Conservation (phyloP, 2,329 filamentous ascomycete species). For the Neonectria coccinea region DNA sequence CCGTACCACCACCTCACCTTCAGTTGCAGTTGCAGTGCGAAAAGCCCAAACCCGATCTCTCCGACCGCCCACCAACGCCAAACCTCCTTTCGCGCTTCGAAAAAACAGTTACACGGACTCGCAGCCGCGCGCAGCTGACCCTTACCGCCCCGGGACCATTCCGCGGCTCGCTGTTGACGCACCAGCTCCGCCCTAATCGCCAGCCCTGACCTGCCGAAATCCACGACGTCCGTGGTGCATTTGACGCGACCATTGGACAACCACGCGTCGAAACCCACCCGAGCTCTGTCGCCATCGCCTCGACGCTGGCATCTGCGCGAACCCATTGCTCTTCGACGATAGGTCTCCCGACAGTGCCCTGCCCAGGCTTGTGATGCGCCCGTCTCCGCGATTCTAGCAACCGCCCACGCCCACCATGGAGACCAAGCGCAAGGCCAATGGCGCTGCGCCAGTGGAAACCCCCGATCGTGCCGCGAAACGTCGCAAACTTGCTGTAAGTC, state of each 20-base stretch:
- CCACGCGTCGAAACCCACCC: constrained; percentile 48
- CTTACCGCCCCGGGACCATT: background rate
- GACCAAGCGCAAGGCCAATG: constrained; percentile 67
- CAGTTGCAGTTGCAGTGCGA: constrained; percentile 23
- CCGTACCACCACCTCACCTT: constrained; percentile 31
- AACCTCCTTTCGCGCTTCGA: constrained; percentile 22
- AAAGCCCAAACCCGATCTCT: constrained; percentile 30
- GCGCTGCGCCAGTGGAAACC: constrained; percentile 57
- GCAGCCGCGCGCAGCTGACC: constrained; percentile 8
- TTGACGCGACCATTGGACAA: constrained; percentile 46
- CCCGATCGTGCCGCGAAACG: constrained; percentile 68
- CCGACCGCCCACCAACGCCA: constrained; percentile 16
- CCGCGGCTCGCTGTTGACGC: constrained; percentile 2
- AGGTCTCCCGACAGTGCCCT: constrained; percentile 15
- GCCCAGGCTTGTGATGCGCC: constrained; percentile 44
- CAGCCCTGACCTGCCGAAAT: constrained; percentile 13
- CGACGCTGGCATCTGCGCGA: constrained; percentile 34
- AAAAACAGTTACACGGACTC: constrained; percentile 17
- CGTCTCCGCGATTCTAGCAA: constrained; percentile 40
- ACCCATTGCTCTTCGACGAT: constrained; percentile 46
- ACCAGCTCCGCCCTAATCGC: constrained; percentile 12
- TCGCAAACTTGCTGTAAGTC: constrained; percentile 64
- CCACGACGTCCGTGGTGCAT: constrained; percentile 26
- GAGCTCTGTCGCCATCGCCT: constrained; percentile 37
- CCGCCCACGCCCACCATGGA: constrained; percentile 58